Evolutionary conservation across 768 basidiomycete genomes (phyloP), one percentile per base, ranked within the genome.

Genomic region (Leccinum rimulosum): DNA sequence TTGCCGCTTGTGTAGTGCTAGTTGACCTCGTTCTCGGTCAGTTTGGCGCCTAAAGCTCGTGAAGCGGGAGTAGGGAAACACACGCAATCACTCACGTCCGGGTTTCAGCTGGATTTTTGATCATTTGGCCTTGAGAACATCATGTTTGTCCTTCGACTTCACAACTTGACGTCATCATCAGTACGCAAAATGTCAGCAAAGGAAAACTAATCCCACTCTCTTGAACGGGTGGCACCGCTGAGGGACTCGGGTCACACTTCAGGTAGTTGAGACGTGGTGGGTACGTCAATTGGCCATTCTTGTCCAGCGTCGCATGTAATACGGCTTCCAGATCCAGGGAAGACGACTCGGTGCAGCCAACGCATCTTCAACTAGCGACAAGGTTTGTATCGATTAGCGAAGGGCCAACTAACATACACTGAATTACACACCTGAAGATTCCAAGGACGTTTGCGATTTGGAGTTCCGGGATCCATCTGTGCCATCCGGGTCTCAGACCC

Each of bases 401-500:
- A 52, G 43, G 9, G 14, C 10, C n/a, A 22, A 43, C 25, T 5
- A 33, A 22, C 22, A 56, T 7, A 3, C 8, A 15, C 7, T 27
- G 28, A 52, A 43, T 19, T 2, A 36, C 25, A 61, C 50, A 68
- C 68, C 8, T 28, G 31, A 1, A 30, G 55, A 51, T 17, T 22
- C 33, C 35, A 22, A 56, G 43, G 49, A 52, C 47, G 43, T 25
- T 28, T 15, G 38, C 6, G 15, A n/a, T 27, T 22, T 47, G 5
- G 19, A 19, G 36, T 22, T 30, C 25, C 25, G 47, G 63, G 30
- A 50, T 31, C 25, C 40, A 36, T n/a, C 25, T 33, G 53, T 38
- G 22, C 27, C 54, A 33, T 58, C 62, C 52, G 56, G 59, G 60
- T 57, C 54, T 4, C 66, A 64, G 63, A 67, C 60, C 55, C 58